Evolutionary conservation across 352 stramenopile species (phyloP), one percentile per base, ranked within the genome.

Genomic region (Globisporangium abappressorium): DNA sequence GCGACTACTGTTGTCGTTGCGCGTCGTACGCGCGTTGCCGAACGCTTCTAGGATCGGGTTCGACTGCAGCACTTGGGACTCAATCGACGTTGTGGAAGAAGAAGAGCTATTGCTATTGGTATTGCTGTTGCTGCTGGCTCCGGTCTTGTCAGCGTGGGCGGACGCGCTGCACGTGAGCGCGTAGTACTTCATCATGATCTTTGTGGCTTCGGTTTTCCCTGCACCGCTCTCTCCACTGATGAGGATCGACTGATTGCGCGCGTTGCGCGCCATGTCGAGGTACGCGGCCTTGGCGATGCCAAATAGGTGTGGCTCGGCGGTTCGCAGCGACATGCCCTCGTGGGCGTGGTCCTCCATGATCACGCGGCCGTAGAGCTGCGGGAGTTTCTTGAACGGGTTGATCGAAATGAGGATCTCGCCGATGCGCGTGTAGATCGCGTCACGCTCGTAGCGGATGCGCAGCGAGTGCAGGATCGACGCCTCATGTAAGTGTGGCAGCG

Each of bases 21-120:
- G 84, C 60, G 90, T 81, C 1, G 90, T 97, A 26, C 84, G 79
- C 36, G 90, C 90, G 51, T 97, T 97, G 34, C 90, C 90, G 68
- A 97, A 97, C 1, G 92, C 82, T 72, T 97, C 92, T 26, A 97
- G 71, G 62, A 97, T 95, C 14, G 90, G 90, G 64, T 97, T 97
- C 0, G 92, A 94, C 72, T 96, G 87, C 46, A 97, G 77, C 46
- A 98, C 87, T 71, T 97, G 89, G 30, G 81, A 74, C 63, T 94
- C 87, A 60, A 97, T 94, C 8, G 82, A 75, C 24, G 71, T 69
- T 26, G 38, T 72, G 7, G 61, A 51, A 24, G 43, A 51, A 51
- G 43, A 22, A 51, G 15, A 24, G 18, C 5, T 46, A 20, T 4
- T 46, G 38, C 38, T 41, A 30, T 57, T n/a, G 65, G 26, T 28